phyloP scores from a whole-genome alignment of 805 yeast species.

The Nakazawaea populi region DNA sequence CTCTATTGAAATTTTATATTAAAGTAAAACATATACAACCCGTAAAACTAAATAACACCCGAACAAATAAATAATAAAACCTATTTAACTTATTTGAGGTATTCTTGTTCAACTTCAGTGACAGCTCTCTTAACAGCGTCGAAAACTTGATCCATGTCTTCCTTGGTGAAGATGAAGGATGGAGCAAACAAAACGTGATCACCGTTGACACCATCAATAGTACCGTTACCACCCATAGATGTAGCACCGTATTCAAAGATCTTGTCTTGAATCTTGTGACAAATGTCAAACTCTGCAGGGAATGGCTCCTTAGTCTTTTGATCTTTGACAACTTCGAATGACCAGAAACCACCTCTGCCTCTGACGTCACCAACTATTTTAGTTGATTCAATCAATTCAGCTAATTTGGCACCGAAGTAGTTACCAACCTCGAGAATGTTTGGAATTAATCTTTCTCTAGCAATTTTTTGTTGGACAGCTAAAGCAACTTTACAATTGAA shows the following conservation, averaged over 20 bases:
- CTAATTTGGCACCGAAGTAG: slow-evolving; percentile 32
- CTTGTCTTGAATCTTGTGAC: slow-evolving; percentile 26
- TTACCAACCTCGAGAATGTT: slow-evolving; percentile 38
- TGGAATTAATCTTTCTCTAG: slow-evolving; percentile 27
- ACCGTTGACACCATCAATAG: slow-evolving; percentile 33
- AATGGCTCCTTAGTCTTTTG: slow-evolving; percentile 41
- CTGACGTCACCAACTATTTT: slow-evolving; percentile 44
- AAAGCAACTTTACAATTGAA: slow-evolving; percentile 40
- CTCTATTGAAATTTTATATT: too few species aligned
- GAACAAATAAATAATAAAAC: not conserved
- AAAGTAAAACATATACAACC: not conserved
- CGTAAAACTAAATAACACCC: not conserved
- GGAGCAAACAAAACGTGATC: slow-evolving; percentile 44
- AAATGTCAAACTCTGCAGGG: slow-evolving; percentile 23
- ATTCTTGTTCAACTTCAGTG: slow-evolving; percentile 25
- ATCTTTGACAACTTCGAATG: slow-evolving; percentile 44
- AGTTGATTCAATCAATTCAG: slow-evolving; percentile 21
- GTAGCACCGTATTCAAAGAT: slow-evolving; percentile 35
- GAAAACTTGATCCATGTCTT: slow-evolving; percentile 31
- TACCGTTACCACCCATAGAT: slow-evolving; percentile 33
- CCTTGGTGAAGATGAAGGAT: slow-evolving; percentile 31
- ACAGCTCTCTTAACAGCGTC: slow-evolving; percentile 34
- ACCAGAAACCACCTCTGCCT: slow-evolving; percentile 53
- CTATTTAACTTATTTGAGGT: not conserved
- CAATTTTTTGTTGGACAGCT: slow-evolving; percentile 40